Conservation (phyloP, 2,329 filamentous ascomycete genomes). For the Pseudopyricularia javanii region DNA sequence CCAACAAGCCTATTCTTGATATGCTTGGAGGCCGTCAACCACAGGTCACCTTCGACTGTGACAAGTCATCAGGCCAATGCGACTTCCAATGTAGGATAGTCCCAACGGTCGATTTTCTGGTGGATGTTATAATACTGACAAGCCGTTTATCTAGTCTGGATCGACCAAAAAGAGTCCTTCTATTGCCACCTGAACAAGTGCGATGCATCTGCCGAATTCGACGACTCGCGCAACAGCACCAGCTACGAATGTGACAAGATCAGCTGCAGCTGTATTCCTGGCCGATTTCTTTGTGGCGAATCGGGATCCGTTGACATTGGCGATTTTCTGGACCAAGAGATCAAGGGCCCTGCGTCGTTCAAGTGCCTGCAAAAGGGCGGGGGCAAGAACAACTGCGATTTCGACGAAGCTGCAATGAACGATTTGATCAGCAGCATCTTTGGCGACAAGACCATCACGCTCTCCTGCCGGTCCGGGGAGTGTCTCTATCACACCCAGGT, state of each 20-base stretch:
- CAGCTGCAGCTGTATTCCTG: slow-evolving; percentile 76
- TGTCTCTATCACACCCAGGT: slow-evolving; percentile 89
- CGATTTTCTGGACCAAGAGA: slow-evolving; percentile 72
- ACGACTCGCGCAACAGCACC: slow-evolving; percentile 64
- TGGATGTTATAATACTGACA: not conserved
- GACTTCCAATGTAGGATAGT: slow-evolving; percentile 77
- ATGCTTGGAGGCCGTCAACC: slow-evolving; percentile 76
- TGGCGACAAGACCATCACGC: slow-evolving; percentile 77
- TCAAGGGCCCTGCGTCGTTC: slow-evolving; percentile 81
- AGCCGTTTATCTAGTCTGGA: slow-evolving; percentile 61
- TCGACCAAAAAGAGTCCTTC: slow-evolving; percentile 87
- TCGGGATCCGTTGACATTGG: slow-evolving; percentile 83
- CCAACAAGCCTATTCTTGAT: slow-evolving; percentile 84
- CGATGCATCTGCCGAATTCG: slow-evolving; percentile 56
- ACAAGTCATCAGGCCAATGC: slow-evolving; percentile 61
- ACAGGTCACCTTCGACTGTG: slow-evolving; percentile 89
- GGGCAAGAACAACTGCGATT: slow-evolving; percentile 56
- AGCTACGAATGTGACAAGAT: slow-evolving; percentile 77
- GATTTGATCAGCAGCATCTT: slow-evolving; percentile 79
- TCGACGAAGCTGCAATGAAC: slow-evolving; percentile 89
- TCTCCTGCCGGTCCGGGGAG: slow-evolving; percentile 76
- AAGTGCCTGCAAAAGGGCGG: slow-evolving; percentile 57
- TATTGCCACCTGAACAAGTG: slow-evolving; percentile 85
- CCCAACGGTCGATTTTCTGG: not conserved
- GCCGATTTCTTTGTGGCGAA: slow-evolving; percentile 88